phyloP scores from a whole-genome alignment of 2,329 filamentous ascomycete species.

The Penicillium paneum region DNA sequence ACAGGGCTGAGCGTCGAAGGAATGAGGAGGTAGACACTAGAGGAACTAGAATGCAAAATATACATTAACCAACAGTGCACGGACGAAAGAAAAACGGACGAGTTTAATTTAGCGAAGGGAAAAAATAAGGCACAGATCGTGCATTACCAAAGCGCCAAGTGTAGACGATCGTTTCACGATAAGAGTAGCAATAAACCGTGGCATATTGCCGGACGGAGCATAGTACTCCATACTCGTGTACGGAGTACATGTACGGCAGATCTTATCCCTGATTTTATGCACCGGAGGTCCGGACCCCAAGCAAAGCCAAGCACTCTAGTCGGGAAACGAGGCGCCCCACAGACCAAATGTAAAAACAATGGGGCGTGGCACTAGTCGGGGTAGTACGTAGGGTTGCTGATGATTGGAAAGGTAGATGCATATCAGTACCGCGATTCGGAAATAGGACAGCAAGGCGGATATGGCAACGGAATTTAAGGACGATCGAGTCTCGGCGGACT shows the following conservation, averaged over 20 bases:
- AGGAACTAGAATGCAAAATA: neutral
- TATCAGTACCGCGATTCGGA: neutral
- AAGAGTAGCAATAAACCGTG: neutral
- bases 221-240: neutral
- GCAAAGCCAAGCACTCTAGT: conserved; percentile 27
- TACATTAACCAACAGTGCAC: neutral
- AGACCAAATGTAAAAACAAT: conserved; percentile 15
- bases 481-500: neutral
- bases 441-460: neutral
- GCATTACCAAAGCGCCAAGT: neutral
- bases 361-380: conserved; percentile 4
- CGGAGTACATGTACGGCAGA: neutral
- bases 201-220: neutral
- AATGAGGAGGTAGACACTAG: neutral
- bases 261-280: conserved; percentile 7
- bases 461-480: neutral
- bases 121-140: conserved; percentile 1
- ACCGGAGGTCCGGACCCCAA: conserved; percentile 19
- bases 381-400: neutral
- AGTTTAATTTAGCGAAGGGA: neutral
- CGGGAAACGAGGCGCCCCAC: conserved; percentile 17
- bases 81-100: neutral
- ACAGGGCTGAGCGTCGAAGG: neutral
- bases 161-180: conserved; percentile 4
- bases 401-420: neutral